Evolutionary conservation across 495 filamentous ascomycete species (phyloP), one percentile per base, ranked within the genome.

Genomic region (Trichoderma parareesei): DNA sequence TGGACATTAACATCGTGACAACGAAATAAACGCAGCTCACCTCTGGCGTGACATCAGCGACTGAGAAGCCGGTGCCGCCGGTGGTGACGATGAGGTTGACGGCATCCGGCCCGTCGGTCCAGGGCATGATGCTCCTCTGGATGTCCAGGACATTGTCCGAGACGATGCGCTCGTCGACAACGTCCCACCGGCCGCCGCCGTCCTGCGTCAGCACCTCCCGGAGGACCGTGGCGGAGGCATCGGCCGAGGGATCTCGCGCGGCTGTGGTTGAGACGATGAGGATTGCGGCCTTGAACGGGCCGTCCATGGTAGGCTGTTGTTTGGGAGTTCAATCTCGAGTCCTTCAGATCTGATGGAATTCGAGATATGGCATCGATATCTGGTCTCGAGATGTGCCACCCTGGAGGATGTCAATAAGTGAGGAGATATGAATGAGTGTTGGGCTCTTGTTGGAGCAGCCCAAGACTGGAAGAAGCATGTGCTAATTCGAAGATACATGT

Each of bases 211-310:
- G 90, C 37, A 90, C 83, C 38, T 88, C 79, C 6, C 82, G 78
- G 20, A 98, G 81, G 16, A 82, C 78, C 37, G 78, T 77, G 13
- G 84, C 81, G 18, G 89, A 85, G 64, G 83, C 81, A 77, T 98
- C 94, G 3, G 91, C 86, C 18, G 88, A 85, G 0, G 92, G 88
- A 76, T 96, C 88, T 69, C 85, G 78, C 35, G 86, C 86, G 42
- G 94, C 94, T n/a, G 95, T 98, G 62, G 96, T 94, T 2, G 94
- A 98, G 53, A 98, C 83, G 69, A 98, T 83, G 42, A 98, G 82
- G 53, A 98, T 90, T 14, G 87, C 90, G 38, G 86, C 89, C 67
- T 73, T 81, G 33, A 93, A 74, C 44, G 72, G 72, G 13, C 41
- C 27, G 38, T 42, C 61, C 61, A 63, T 63, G 38, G 16, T 62